A percentile compares a stretch with the other conserved stretches of the same genome.
Evolutionary conservation across 225 moss, liverwort and hornwort species (phyloP).

Genomic region (Antitrichia curtipendula): DNA sequence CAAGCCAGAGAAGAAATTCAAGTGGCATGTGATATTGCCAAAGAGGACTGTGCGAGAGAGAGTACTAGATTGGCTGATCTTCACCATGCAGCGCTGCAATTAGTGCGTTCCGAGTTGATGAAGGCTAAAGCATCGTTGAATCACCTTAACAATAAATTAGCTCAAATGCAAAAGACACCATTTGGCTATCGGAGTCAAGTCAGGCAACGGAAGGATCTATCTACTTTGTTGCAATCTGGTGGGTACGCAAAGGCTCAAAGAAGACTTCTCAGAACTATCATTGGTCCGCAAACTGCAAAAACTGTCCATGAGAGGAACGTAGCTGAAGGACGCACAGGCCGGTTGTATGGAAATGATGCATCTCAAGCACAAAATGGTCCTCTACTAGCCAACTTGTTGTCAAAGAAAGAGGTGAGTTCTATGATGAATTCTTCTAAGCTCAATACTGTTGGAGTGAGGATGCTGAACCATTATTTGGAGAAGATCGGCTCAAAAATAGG

Average conservation of each 20-base stretch:
- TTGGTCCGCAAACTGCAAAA: background rate
- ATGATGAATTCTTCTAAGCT: background rate
- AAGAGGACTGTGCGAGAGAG: no score
- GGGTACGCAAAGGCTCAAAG: background rate
- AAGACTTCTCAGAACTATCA: background rate
- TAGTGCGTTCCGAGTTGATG: no score
- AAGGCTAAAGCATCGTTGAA: background rate
- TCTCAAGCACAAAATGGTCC: background rate
- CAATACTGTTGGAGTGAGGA: background rate
- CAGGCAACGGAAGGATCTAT: background rate
- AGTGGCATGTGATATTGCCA: accelerated
- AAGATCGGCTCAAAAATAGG: no score
- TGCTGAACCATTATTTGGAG: no score
- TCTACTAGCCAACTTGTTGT: background rate
- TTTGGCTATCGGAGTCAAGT: background rate
- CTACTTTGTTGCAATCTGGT: accelerated
- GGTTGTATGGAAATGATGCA: background rate
- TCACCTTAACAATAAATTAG: background rate
- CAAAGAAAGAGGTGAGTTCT: background rate
- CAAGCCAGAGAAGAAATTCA: no score
- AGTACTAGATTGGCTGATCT: no score
- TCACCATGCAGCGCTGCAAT: no score
- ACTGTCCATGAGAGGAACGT: accelerated
- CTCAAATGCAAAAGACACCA: background rate
- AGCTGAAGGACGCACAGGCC: background rate